Evolutionary conservation across 1,139 yeast genomes (phyloP).

Genomic region (Zygoascus sp.): DNA sequence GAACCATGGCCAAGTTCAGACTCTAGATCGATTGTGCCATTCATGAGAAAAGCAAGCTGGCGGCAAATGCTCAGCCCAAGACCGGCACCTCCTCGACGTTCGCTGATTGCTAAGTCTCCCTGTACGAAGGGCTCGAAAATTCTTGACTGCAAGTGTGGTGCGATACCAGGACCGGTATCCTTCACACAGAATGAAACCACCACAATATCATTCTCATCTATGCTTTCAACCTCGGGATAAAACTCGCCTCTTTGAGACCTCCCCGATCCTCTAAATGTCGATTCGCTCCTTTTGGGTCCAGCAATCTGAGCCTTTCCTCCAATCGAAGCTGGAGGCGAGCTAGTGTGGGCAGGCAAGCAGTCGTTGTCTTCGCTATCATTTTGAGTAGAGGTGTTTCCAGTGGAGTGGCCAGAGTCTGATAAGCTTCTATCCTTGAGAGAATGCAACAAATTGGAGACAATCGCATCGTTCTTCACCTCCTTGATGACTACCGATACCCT

Average conservation of each 20-base stretch:
- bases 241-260: background rate
- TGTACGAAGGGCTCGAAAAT: slow-evolving; percentile 93
- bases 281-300: background rate
- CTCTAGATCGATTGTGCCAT: slow-evolving; percentile 62
- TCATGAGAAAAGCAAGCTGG: slow-evolving; percentile 82
- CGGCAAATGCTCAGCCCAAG: slow-evolving; percentile 85
- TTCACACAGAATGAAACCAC: slow-evolving; percentile 41
- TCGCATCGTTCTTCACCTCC: slow-evolving; percentile 4
- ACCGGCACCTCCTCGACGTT: slow-evolving; percentile 92
- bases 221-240: background rate
- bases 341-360: background rate
- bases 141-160: slow-evolving; percentile 68
- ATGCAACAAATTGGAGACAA: background rate
- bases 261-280: background rate
- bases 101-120: slow-evolving; percentile 83
- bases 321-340: background rate
- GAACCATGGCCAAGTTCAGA: slow-evolving; percentile 77
- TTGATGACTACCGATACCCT: slow-evolving; percentile 53
- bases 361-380: background rate
- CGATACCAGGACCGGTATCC: slow-evolving; percentile 92
- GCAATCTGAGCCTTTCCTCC: background rate
- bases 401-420: background rate
- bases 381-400: slow-evolving; percentile 2
- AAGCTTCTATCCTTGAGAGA: background rate
- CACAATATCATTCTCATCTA: slow-evolving; percentile 15